Evolutionary conservation across 495 filamentous ascomycete genomes (phyloP).

Genomic region (Aspergillus asperescens): DNA sequence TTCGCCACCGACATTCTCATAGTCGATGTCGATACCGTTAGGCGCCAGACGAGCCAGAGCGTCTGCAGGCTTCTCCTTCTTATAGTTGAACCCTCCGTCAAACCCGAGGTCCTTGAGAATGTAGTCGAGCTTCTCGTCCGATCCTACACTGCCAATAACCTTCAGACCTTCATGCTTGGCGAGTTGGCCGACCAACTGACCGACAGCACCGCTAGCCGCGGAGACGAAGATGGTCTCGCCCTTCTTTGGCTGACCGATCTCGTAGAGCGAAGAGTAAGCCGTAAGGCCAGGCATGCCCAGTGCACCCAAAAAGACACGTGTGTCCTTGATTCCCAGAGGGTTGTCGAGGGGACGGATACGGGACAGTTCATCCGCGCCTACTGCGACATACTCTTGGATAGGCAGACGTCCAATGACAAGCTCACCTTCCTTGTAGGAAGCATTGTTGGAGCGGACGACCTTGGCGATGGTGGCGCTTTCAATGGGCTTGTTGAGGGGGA

Average conservation of each 20-base stretch:
- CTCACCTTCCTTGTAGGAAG: conserved; percentile 60
- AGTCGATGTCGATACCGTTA: conserved; percentile 89
- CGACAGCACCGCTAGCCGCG: conserved; percentile 77
- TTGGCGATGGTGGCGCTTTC: conserved; percentile 52
- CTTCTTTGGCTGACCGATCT: conserved; percentile 79
- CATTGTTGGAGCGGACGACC: conserved; percentile 60
- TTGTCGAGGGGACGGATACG: conserved; percentile 38
- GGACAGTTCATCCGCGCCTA: conserved; percentile 27
- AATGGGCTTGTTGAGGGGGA: conserved; percentile 52
- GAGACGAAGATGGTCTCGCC: conserved; percentile 87
- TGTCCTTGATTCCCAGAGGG: conserved; percentile 41
- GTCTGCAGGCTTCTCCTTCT: conserved; percentile 62
- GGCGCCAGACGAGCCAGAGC: conserved; percentile 73
- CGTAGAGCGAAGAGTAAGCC: conserved; percentile 73
- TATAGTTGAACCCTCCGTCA: conserved; percentile 72
- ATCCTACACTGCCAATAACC: conserved; percentile 73
- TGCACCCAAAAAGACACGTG: conserved; percentile 57
- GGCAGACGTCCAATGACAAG: conserved; percentile 55
- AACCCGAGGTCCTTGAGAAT: conserved; percentile 62
- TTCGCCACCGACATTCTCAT: conserved; percentile 90
- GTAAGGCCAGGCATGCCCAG: conserved; percentile 88
- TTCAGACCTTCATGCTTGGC: conserved; percentile 82
- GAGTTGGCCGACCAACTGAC: conserved; percentile 76
- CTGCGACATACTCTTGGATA: conserved; percentile 55
- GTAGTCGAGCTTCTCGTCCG: conserved; percentile 64